A percentile compares a stretch with the other conserved stretches of the same genome.
Conservation (phyloP, 345 rosid species). For the Heritiera fomes region DNA sequence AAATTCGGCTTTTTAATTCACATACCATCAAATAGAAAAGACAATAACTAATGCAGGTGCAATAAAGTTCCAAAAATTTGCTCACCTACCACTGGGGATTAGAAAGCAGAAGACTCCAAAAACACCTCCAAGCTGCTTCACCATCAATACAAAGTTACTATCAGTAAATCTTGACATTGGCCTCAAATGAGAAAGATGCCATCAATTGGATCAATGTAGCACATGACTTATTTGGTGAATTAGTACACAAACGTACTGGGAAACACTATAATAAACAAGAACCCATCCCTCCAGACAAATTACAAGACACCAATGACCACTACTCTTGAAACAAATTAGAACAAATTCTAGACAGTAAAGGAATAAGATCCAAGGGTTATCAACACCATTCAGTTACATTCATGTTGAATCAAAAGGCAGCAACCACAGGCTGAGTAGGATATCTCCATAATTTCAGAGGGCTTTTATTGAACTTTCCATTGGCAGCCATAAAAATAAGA, state of each 20-base stretch:
- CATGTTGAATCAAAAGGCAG: neutral
- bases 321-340: neutral
- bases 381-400: neutral
- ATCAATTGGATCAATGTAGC: neutral
- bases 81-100: neutral
- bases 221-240: neutral
- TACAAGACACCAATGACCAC: neutral
- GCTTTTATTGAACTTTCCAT: neutral
- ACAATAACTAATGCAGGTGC: neutral
- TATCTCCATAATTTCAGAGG: neutral
- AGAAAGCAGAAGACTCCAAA: neutral
- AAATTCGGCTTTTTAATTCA: neutral
- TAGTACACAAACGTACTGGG: neutral
- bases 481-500: neutral
- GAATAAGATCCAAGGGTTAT: neutral
- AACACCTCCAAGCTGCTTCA: neutral
- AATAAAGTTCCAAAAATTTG: neutral
- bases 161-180: neutral
- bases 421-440: neutral
- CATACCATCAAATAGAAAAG: neutral
- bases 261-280: neutral
- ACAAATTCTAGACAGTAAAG: neutral
- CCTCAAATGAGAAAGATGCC: neutral
- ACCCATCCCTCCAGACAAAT: neutral
- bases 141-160: neutral